Evolutionary conservation across 306 rosid species (phyloP), one percentile per base, ranked within the genome.

Genomic region (Prunus mongolica): DNA sequence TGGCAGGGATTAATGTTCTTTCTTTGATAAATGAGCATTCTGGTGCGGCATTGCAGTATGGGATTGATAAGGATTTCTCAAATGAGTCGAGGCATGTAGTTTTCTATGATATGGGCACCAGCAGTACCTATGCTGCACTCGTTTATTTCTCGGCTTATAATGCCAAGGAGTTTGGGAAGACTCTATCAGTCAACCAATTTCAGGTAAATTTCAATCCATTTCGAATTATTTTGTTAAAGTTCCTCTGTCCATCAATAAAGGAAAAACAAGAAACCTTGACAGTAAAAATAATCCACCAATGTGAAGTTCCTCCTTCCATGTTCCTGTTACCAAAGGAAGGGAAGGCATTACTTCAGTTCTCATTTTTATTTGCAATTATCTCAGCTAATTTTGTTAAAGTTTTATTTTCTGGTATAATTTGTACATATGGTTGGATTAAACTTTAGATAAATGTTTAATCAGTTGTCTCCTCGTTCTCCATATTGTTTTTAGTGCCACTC

Each of bases 1-100:
- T 95, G 58, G 97, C 93, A 1, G 97, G 99, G 62, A 72, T 95
- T 76, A 90, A 89, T 69, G 97, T 91, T 44, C 93, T 95, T 51
- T 88, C 99, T 20, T 70, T 95, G 89, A 82, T 89, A 56, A 92
- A 95, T 70, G 99, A 92, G 84, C 90, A 95, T 81, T 92, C 97
- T 4, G 99, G 99, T 19, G 99, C 99, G 1, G 99, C 99, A 22
- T 79, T 95, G 80, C 99, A 95, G 82, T 95, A 95, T 77, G 99
- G 99, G 56, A 95, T 95, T 28, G 99, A 92, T 76, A 95, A 95
- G 86, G 93, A 95, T 81, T 95, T 95, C 76, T 84, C 97, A 0
- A 95, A 95, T 55, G 96, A 73, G 73, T 84, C 99, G 0, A 87
- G 93, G 78, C 92, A 92, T 83, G 97, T 95, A 28, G 82, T 95